Evolutionary conservation across 2,329 filamentous ascomycete genomes (phyloP).

Genomic region (Fusarium chlamydosporum): DNA sequence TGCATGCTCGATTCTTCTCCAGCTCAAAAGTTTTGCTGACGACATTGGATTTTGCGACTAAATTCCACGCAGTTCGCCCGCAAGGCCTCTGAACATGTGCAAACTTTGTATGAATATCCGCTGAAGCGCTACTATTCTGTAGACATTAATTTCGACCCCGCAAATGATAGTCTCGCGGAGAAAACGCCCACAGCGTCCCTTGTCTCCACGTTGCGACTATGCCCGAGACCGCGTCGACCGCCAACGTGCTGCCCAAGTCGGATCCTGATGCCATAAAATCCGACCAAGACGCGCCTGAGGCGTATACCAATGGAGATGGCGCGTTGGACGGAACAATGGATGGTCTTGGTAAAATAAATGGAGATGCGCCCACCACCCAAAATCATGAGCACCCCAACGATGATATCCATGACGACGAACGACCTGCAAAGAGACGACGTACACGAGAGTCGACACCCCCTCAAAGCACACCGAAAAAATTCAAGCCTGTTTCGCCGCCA

Average conservation of each 20-base stretch:
- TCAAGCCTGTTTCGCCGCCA: constrained; percentile 79
- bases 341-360: constrained; percentile 36
- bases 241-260: constrained; percentile 56
- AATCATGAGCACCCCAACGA: constrained; percentile 59
- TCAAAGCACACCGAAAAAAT: constrained; percentile 57
- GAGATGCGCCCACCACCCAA: constrained; percentile 50
- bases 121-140: constrained; percentile 62
- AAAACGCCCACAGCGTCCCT: constrained; percentile 64
- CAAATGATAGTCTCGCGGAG: constrained; percentile 72
- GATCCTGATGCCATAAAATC: constrained; percentile 49
- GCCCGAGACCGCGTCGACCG: constrained; percentile 72
- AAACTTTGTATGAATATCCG: constrained; percentile 64
- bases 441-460: constrained; percentile 65
- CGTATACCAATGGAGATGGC: constrained; percentile 40
- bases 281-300: constrained; percentile 45
- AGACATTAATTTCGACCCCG: constrained; percentile 68
- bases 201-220: constrained; percentile 65
- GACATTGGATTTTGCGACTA: constrained; percentile 59
- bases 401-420: constrained; percentile 58
- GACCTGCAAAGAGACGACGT: constrained; percentile 76
- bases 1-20: constrained; percentile 52
- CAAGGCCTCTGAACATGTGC: constrained; percentile 67
- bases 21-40: constrained; percentile 66
- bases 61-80: constrained; percentile 62
- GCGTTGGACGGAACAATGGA: constrained; percentile 36